Base-by-base conservation (phyloP, 2,329 filamentous ascomycete species). In the Fusarium sp. region DNA sequence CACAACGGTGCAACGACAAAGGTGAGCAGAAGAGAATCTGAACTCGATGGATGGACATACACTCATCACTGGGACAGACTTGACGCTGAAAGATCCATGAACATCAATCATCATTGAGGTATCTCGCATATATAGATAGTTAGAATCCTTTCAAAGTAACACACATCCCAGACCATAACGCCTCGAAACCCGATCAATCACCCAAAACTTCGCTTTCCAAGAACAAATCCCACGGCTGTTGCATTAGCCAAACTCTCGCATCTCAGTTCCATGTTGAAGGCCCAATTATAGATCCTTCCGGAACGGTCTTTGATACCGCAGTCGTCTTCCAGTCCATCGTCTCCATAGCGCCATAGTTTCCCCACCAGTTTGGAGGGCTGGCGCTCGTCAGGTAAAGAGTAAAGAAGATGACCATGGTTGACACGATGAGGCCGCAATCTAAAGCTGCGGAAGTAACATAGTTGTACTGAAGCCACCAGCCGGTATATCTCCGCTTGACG, bases 381-480 rank as follows among this genome's bases (percentile, higher is more conserved):
- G 81, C 80, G 31, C 79, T 77, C 3, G 87, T 87, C 63, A 91
- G 72, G 52, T 86, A 85, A 25, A 92, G 76, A 1, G 86, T 82
- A 65, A 90, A 85, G 78, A 92, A 90, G 53, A 92, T 88, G 53
- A 92, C 72, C 32, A 92, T 82, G 0, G 88, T 88, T 31, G 82
- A 84, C 17, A 91, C 72, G 11, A 88, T 85, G 6, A 91, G 79
- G 6, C 89, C 89, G 44, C 84, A 84, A 72, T 92, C 89, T 33
- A 92, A 77, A 1, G 86, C 89, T 0, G 89, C 89, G 17, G 88
- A 90, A 0, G 88, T 85, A 69, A 91, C 82, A 72, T 92, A 92
- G 77, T 92, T 92, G 77, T 91, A 92, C 73, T 88, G 86, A 73
- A 89, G 78, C 89, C 89, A 92, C 89, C 89, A 92, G 31, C 87